These are phyloP conservation scores for Naganishia liquefaciens DNA, from an alignment of 1,284 basidiomycete species.

Conservation along the genomic window DNA sequence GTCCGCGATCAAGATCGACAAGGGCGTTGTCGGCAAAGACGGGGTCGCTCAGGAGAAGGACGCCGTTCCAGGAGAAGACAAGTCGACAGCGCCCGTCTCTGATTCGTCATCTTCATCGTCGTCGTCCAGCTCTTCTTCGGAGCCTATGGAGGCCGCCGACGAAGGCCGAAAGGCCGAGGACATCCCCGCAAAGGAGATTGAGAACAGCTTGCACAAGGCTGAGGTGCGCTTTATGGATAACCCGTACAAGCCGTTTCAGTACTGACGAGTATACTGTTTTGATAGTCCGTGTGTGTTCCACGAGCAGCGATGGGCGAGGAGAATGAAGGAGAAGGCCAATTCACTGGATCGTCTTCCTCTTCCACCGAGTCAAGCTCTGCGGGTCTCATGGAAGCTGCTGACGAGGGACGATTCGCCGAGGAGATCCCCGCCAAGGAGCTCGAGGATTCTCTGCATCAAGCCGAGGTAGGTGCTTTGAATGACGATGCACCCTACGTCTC, in stretches of 20 bases:
- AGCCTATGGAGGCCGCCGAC: slow-evolving; percentile 29
- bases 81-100: slow-evolving; percentile 24
- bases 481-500: no score
- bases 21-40: slow-evolving; percentile 16
- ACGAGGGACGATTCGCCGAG: slow-evolving; percentile 30
- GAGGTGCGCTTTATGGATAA: slow-evolving; percentile 34
- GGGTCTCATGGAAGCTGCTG: slow-evolving; percentile 28
- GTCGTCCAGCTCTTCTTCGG: slow-evolving; percentile 9
- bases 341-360: slow-evolving; percentile 4
- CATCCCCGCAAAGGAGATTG: slow-evolving; percentile 26
- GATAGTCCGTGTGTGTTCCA: slow-evolving; percentile 33
- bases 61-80: slow-evolving; percentile 23
- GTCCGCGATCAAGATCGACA: slow-evolving; percentile 28
- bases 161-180: slow-evolving; percentile 30
- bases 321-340: slow-evolving; percentile 2
- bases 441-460: slow-evolving; percentile 34
- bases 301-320: slow-evolving; percentile 33
- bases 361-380: background rate
- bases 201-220: slow-evolving; percentile 35
- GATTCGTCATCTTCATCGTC: slow-evolving; percentile 8
- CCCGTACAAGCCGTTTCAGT: background rate
- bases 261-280: background rate
- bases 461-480: slow-evolving; percentile 35
- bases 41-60: slow-evolving; percentile 23
- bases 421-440: slow-evolving; percentile 29